Conservation (phyloP, 2,329 filamentous ascomycete genomes). For the Neoascochyta sp. region DNA sequence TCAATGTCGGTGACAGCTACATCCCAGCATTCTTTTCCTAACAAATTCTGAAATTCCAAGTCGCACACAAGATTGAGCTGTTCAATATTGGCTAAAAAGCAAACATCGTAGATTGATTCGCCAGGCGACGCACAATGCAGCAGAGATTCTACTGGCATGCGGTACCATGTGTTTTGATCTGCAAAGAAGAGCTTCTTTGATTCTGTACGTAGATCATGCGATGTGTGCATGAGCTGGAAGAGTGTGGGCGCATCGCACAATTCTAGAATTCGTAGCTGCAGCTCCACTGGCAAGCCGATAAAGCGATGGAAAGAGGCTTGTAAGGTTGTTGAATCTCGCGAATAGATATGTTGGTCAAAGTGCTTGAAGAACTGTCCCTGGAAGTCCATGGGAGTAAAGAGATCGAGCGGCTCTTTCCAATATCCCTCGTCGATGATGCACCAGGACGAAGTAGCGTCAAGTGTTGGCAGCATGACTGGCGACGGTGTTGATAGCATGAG, state of each 20-base stretch:
- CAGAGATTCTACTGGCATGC: constrained; percentile 1
- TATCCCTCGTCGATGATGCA: constrained; percentile 3
- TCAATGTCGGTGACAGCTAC: too few relatives aligned
- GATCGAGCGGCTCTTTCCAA: constrained; percentile 1
- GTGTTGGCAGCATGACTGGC: too few relatives aligned
- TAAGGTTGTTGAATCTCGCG: neutral
- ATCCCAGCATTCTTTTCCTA: neutral
- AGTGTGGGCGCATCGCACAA: constrained; percentile 11
- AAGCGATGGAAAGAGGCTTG: constrained; percentile 1
- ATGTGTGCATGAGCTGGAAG: constrained; percentile 15
- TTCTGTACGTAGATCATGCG: constrained; percentile 3
- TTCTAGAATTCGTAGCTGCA: constrained; percentile 8
- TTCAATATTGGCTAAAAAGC: constrained; percentile 1
- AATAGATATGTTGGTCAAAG: constrained; percentile 1
- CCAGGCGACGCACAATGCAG: neutral
- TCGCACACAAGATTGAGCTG: constrained; percentile 1
- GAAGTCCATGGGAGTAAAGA: neutral
- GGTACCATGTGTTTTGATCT: constrained; percentile 5
- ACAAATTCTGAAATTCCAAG: neutral
- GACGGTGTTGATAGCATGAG: too few relatives aligned
- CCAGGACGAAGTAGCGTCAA: too few relatives aligned
- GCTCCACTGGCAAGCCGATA: constrained; percentile 6
- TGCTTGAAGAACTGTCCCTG: constrained; percentile 2
- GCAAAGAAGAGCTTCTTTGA: constrained; percentile 10
- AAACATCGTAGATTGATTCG: constrained; percentile 1